phyloP scores from a whole-genome alignment of 2,329 filamentous ascomycete genomes.

The Lasiodiplodia gonubiensis region DNA sequence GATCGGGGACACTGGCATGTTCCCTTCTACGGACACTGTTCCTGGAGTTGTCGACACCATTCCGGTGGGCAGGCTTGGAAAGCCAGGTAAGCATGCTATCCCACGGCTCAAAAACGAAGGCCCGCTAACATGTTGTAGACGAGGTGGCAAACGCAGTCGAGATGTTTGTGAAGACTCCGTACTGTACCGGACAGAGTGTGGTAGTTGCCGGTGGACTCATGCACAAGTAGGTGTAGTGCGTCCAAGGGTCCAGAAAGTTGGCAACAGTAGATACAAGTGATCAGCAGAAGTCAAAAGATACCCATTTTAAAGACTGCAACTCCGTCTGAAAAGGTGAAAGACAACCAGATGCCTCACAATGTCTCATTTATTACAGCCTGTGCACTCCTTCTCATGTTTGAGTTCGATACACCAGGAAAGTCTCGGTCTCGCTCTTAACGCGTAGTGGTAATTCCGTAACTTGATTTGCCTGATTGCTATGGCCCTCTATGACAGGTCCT shows the following conservation, averaged over 20 bases:
- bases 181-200: slow-evolving; percentile 38
- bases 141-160: slow-evolving; percentile 36
- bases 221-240: slow-evolving; percentile 35
- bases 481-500: neutral
- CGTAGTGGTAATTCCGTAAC: neutral
- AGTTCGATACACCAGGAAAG: neutral
- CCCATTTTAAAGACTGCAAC: neutral
- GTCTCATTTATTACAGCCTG: neutral
- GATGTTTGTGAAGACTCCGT: slow-evolving; percentile 38
- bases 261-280: neutral
- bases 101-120: neutral
- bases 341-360: neutral
- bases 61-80: slow-evolving; percentile 35
- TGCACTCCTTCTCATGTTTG: neutral
- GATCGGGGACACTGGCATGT: slow-evolving; percentile 59
- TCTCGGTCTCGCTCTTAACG: neutral
- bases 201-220: slow-evolving; percentile 38
- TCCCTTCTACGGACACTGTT: slow-evolving; percentile 33
- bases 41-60: slow-evolving; percentile 35
- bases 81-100: slow-evolving; percentile 29
- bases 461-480: neutral
- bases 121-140: neutral
- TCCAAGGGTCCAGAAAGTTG: neutral
- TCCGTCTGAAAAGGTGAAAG: neutral
- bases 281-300: neutral